Base-by-base conservation (phyloP, 371 early-diverging fungal species). In the Mucor indicus region DNA sequence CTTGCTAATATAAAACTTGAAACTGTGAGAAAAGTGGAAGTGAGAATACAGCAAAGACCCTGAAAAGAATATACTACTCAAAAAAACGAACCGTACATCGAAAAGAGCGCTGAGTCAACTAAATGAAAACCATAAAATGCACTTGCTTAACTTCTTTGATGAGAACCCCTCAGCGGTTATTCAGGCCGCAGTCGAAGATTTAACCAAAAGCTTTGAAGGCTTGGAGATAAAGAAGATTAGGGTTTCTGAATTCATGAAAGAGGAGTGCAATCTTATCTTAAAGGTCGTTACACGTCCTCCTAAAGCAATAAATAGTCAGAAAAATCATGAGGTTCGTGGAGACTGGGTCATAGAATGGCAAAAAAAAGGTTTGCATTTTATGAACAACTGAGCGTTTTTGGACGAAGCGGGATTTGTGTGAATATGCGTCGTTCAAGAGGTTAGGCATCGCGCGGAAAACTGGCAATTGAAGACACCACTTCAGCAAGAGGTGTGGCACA, bases 1-100 rank as follows among this genome's bases (percentile, higher is more conserved):
- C 4, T 40, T 40, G 40, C 40, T 24, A 40, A 40, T 12, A 21
- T 40, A 22, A 40, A 40, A 22, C 40, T 24, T 40, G 40, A 40
- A 40, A 40, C 40, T 40, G 23, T 24, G 40, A 40, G 23, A 40
- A n/a, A 40, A 23, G 23, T 40, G 40, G 23, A 40, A 40, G 40
- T 13, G 40, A 40, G 40, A 20, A 24, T 22, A 24, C 39, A 13
- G 23, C 1, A 40, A 23, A 22, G 40, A 23, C 24, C 40, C 40
- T 22, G 40, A 40, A 24, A 20, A 40, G 23, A 40, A 40, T 20
- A 40, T 40, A 20, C 40, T 7, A 20, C 12, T 40, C 12, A 40
- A 40, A 40, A 40, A 40, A 4, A 40, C 40, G 23, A 40, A 40
- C 23, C 40, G 12, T 40, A 40, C 40, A 40, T 40, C 40, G 23